Evolutionary conservation across 73 alveolate species (phyloP), one percentile per base, ranked within the genome.

Genomic region (Paraurostyla sp.): DNA sequence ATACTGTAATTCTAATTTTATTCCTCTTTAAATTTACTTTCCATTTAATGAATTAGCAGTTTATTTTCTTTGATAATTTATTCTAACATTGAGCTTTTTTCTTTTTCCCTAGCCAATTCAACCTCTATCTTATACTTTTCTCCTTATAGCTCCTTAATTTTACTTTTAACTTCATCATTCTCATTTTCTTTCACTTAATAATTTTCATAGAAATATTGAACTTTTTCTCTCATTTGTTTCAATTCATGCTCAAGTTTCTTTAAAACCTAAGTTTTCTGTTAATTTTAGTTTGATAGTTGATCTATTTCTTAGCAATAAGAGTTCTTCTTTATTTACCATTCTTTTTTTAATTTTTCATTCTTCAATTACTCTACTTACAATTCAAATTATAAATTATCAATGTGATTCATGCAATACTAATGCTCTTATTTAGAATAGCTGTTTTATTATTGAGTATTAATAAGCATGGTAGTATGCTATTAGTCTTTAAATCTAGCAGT

Each of bases 101-200:
- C 82, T 38, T 38, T 32, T 40, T 65, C 82, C 41, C 82, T 65
- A 36, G 82, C 82, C 36, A 36, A 65, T 65, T 65, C 82, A 36
- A 65, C 82, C 42, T 65, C 82, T 38, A 32, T 35, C 23, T 65
- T 65, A 22, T 38, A 65, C 38, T 65, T 65, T 38, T 65, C 82
- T 38, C 60, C 46, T 22, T 65, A 36, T 32, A 6, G 1, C 18
- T 65, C 82, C 46, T 65, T 65, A 35, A 4, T 9, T 45, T 9
- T 15, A 11, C 3, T 16, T 11, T 48, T 43, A 0, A 40, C 22
- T 48, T 73, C 68, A 3, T 46, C 86, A n/a, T 56, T 13, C 29
- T 73, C 54, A 18, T 48, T 43, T 22, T 43, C 86, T 25, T 73
- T 73, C 41, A 22, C 46, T 33, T 43, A 46, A 46, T 73, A 73